phyloP scores from a whole-genome alignment of 768 basidiomycete genomes.

The Boletus rex-veris region DNA sequence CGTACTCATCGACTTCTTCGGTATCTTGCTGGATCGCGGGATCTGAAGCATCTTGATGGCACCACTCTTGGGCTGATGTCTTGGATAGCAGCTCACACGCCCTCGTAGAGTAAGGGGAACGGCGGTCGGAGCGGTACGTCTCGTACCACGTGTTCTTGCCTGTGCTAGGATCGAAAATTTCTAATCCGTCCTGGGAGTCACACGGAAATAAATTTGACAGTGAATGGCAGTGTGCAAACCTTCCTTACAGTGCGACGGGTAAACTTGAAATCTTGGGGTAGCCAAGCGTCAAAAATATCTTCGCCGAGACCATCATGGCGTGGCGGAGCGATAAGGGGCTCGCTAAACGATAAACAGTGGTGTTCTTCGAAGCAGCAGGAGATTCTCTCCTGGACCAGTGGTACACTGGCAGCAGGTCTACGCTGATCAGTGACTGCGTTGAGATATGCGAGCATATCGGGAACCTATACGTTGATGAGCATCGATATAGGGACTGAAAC shows the following conservation, averaged over 20 bases:
- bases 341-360: constrained; percentile 41
- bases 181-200: constrained; percentile 37
- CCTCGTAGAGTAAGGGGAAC: constrained; percentile 36
- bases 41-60: constrained; percentile 19
- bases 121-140: constrained; percentile 39
- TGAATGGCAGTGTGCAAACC: background rate
- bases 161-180: constrained; percentile 41
- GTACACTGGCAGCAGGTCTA: constrained; percentile 17
- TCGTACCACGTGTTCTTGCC: constrained; percentile 42
- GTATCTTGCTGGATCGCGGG: constrained; percentile 14
- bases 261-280: constrained; percentile 38
- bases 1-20: constrained; percentile 38
- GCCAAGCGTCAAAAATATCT: constrained; percentile 48
- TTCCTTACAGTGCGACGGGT: constrained; percentile 33
- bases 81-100: constrained; percentile 29
- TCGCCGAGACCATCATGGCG: constrained; percentile 37
- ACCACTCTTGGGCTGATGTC: constrained; percentile 22
- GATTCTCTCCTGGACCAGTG: constrained; percentile 36
- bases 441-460: constrained; percentile 24
- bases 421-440: constrained; percentile 23
- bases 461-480: constrained; percentile 21
- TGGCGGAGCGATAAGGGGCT: constrained; percentile 35
- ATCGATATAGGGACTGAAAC: constrained; percentile 5
- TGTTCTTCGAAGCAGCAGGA: constrained; percentile 45
- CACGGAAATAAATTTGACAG: constrained; percentile 10